Base-by-base conservation (phyloP, 345 rosid genomes). In the Salix viminalis region DNA sequence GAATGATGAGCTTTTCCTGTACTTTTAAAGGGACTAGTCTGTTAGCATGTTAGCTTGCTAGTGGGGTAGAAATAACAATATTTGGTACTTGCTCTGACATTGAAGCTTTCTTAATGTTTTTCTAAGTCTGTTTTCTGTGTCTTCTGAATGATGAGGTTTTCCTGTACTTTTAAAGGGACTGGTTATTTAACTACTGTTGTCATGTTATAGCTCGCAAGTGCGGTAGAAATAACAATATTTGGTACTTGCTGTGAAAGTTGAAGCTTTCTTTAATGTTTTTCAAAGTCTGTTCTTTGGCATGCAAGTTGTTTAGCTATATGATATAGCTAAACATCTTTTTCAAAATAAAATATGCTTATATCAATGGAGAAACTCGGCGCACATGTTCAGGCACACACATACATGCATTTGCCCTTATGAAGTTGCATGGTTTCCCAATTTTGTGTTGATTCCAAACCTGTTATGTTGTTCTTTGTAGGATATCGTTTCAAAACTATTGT, bases 401-500 rank as follows among this genome's bases (percentile, higher is more conserved):
- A 21, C 16, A 34, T 61, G 16, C 15, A n/a, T 3, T 8, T 75
- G 23, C 64, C 44, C 28, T 10, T n/a, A 23, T 75, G 56, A 24
- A 28, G 48, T 46, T 69, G 21, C 4, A 21, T 67, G 4, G 50
- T 32, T 76, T 23, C 68, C 32, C 64, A 23, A 67, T 7, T 34
- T 26, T 24, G 1, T 68, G 66, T 69, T 44, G 48, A 56, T 75
- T 44, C 65, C n/a, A 65, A 48, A 37, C 37, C n/a, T 23, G 42
- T 69, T 12, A 12, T 28, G 4, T 71, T 34, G 32, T 32, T 37
- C 2, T 70, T 52, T 68, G 77, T 80, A 96, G 99, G 99, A 94
- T 71, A 88, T 96, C 82, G 97, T 93, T 44, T 88, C 91, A 16
- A 96, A 87, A 85, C 76, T 96, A 74, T 73, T 94, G 83, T 83